Evolutionary conservation across 495 filamentous ascomycete species (phyloP), one percentile per base, ranked within the genome.

Genomic region (Thozetella sp.): DNA sequence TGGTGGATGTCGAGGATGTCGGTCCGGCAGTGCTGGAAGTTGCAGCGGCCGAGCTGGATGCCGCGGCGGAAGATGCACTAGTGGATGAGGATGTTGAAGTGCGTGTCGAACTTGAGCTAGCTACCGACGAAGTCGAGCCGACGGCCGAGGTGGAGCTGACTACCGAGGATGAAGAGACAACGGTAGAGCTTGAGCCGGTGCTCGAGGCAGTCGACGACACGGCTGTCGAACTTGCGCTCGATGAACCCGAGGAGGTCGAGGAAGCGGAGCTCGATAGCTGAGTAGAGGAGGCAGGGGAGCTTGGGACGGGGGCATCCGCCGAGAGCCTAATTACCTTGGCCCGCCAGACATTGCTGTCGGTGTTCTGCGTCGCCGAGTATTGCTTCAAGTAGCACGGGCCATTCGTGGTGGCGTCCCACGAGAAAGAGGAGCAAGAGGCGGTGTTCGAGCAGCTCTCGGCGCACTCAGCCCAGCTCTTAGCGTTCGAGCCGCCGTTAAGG

Each of bases 361-460:
- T 3, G 43, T 20, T 48, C 9, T 11, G n/a, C 11, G n/a, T 19
- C 3, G 11, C 43, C 6, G 30, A 6, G 15, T 10, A 10, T n/a
- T 48, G 43, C 43, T 48, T 48, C 43, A 48, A 20, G 43, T 48
- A 48, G 43, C 43, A 48, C n/a, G 43, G 43, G 3, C 43, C 43
- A 11, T 10, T 15, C n/a, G n/a, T 48, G 43, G 43, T 48, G 20
- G 43, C 43, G 43, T 48, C 20, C 43, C 43, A 48, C 43, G 43
- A 48, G 43, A 48, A 48, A 11, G 43, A 48, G 9, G 20, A 10
- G 20, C 43, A 48, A 3, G 12, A 15, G 6, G 43, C 9, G 12
- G 43, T 48, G 10, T 19, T 48, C 10, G 43, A 48, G 43, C 43
- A 48, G 43, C 43, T 48, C 43, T 48, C 43, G n/a, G 43, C 43